Percentiles rank a stretch among this genome's conserved stretches.
Conservation (phyloP, 2,329 filamentous ascomycete genomes). For the Beauveria medogensis region DNA sequence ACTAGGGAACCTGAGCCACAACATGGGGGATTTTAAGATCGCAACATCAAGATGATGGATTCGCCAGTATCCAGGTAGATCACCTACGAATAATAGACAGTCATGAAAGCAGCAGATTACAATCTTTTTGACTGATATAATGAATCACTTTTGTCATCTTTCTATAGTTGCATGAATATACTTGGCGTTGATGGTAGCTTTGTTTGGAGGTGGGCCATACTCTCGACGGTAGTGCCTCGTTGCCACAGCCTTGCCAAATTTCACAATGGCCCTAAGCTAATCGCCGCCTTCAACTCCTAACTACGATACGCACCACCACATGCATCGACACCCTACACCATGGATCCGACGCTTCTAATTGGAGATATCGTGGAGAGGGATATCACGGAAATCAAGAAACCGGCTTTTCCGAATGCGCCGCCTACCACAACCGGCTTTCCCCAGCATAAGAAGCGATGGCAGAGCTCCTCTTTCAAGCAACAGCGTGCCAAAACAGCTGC, state of each 20-base stretch:
- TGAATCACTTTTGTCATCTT: no score
- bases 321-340: slow-evolving; percentile 13
- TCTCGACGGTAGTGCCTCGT: background rate
- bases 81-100: no score
- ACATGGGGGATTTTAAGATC: no score
- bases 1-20: no score
- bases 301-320: background rate
- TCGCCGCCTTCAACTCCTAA: background rate
- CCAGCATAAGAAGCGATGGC: slow-evolving; percentile 70
- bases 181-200: no score
- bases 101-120: no score
- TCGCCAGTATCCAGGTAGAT: no score
- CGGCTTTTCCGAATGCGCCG: slow-evolving; percentile 43
- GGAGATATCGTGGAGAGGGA: slow-evolving; percentile 75
- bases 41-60: no score
- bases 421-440: slow-evolving; percentile 65
- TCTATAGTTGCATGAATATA: no score
- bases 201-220: no score
- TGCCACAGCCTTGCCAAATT: background rate
- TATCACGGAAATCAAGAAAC: slow-evolving; percentile 49
- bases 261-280: background rate
- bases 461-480: slow-evolving; percentile 73
- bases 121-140: no score
- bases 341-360: slow-evolving; percentile 49
- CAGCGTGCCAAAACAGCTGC: slow-evolving; percentile 21